Evolutionary conservation across 805 yeast genomes (phyloP).

Genomic region (Blastobotrys chiropterorum): DNA sequence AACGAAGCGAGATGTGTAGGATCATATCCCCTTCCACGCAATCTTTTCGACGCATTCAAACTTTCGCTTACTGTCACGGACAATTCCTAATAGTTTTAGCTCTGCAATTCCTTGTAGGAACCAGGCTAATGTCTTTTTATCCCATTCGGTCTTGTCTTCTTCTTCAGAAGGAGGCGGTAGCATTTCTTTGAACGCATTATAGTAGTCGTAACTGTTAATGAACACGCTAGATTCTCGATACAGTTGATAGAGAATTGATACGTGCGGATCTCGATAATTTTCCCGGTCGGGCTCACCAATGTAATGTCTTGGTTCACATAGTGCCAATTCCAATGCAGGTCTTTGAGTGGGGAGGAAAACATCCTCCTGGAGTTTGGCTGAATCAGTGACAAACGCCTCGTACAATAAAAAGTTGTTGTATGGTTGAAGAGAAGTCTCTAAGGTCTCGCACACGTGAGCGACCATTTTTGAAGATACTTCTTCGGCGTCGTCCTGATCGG

Average conservation of each 20-base stretch:
- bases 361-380: conserved; percentile 27
- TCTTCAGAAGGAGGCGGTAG: conserved; percentile 14
- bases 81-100: conserved; percentile 59
- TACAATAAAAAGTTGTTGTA: conserved; percentile 28
- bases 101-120: conserved; percentile 72
- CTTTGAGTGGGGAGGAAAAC: conserved; percentile 43
- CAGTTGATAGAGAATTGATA: conserved; percentile 54
- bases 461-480: not conserved
- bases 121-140: conserved; percentile 57
- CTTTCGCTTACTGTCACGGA: conserved; percentile 53
- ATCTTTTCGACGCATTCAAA: conserved; percentile 64
- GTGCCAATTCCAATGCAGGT: conserved; percentile 35
- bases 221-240: conserved; percentile 73
- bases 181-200: conserved; percentile 46
- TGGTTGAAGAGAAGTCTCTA: not conserved
- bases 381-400: conserved; percentile 40
- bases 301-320: conserved; percentile 36
- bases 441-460: not conserved
- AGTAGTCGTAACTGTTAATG: conserved; percentile 64
- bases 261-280: conserved; percentile 36
- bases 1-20: conserved; percentile 1
- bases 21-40: conserved; percentile 63
- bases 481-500: not conserved
- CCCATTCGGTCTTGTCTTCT: conserved; percentile 47
- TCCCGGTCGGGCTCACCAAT: conserved; percentile 16